These are phyloP conservation scores for Streptanthus diversifolius DNA, from an alignment of 345 rosid species.

Conservation along the genomic window DNA sequence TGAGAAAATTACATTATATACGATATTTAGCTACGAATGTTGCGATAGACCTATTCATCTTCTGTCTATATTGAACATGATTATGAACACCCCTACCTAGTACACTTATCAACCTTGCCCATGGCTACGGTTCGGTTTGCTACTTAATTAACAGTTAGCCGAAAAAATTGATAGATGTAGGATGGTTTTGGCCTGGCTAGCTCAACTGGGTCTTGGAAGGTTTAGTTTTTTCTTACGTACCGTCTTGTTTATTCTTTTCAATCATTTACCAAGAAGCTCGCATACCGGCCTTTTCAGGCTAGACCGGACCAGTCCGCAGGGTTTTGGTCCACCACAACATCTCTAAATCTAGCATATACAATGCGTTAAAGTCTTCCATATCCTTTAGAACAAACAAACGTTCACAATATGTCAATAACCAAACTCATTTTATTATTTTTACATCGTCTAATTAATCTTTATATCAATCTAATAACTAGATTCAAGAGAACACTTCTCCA, in stretches of 20 bases:
- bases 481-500: conserved; percentile 5
- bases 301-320: background rate
- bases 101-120: background rate
- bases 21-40: background rate
- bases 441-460: background rate
- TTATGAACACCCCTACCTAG: background rate
- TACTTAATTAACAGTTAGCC: no score
- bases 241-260: background rate
- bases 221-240: background rate
- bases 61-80: background rate
- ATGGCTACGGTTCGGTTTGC: background rate
- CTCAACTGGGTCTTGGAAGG: background rate
- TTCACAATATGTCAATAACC: background rate
- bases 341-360: background rate
- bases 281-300: background rate
- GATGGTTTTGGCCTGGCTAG: background rate
- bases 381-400: background rate
- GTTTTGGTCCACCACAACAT: background rate
- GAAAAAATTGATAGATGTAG: background rate
- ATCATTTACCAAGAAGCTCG: background rate
- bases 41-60: background rate
- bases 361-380: background rate
- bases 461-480: background rate
- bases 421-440: background rate
- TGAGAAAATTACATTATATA: background rate